Evolutionary conservation across 805 yeast species (phyloP).

Genomic region (Jamesozyma hellenica): DNA sequence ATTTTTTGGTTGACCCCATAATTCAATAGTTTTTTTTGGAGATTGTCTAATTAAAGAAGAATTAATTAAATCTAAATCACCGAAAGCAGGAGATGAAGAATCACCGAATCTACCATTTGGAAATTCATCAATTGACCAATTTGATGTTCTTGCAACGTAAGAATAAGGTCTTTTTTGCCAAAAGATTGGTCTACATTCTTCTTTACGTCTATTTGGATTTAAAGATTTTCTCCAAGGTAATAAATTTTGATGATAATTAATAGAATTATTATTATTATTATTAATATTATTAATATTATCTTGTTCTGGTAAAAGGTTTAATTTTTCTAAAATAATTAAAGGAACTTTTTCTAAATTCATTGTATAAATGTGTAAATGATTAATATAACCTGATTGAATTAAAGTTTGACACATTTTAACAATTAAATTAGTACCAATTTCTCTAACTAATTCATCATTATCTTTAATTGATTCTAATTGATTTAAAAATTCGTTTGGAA

Average conservation of each 20-base stretch:
- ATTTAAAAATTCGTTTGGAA: conserved; percentile 66
- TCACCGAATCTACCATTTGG: conserved; percentile 99
- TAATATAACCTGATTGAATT: conserved; percentile 59
- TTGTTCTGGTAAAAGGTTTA: conserved; percentile 39
- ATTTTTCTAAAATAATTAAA: conserved; percentile 70
- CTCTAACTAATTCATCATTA: conserved; percentile 82
- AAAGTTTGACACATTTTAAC: conserved; percentile 73
- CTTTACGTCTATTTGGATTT: conserved; percentile 68
- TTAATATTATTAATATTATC: too few species aligned
- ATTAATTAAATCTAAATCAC: conserved; percentile 76
- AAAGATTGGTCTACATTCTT: conserved; percentile 85
- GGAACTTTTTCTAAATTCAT: conserved; percentile 94
- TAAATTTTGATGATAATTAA: conserved; percentile 18
- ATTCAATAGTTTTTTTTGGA: conserved; percentile 63
- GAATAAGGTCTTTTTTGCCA: conserved; percentile 92
- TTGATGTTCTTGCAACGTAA: conserved; percentile 78
- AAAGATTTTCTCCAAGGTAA: conserved; percentile 90
- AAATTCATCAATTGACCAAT: conserved; percentile 81
- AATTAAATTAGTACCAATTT: conserved; percentile 71
- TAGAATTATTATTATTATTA: conserved; percentile 27
- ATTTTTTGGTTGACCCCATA: conserved; percentile 78
- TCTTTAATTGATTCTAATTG: conserved; percentile 74
- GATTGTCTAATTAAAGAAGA: conserved; percentile 74
- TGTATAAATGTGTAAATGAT: conserved; percentile 90
- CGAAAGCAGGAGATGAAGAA: conserved; percentile 93